A percentile compares a stretch with the other conserved stretches of the same genome.
Conservation (phyloP, 805 yeast species). For the Tetrapisispora namnaoensis region DNA sequence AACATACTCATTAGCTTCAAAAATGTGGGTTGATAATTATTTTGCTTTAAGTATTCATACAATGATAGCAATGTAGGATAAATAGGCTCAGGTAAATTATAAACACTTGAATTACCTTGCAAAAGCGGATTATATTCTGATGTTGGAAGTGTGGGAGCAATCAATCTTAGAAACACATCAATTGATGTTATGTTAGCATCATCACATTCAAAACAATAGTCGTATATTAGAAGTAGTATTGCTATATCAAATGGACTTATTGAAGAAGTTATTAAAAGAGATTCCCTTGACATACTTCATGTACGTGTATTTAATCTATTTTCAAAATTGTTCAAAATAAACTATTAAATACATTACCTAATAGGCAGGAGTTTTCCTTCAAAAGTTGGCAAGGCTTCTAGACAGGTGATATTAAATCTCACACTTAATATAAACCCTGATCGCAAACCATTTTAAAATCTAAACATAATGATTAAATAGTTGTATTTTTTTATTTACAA, state of each 20-base stretch:
- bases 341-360: background rate
- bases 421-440: too few species aligned
- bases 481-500: too few species aligned
- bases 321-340: background rate
- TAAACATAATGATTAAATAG: too few species aligned
- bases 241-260: constrained; percentile 23
- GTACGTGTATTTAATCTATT: background rate
- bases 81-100: constrained; percentile 11
- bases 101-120: constrained; percentile 4
- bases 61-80: constrained; percentile 11
- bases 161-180: constrained; percentile 10
- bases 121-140: constrained; percentile 13
- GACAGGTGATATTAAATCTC: background rate
- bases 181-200: constrained; percentile 4
- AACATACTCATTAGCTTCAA: constrained; percentile 1
- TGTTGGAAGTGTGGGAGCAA: constrained; percentile 14
- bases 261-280: constrained; percentile 2
- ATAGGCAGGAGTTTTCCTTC: too few species aligned
- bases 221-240: constrained; percentile 14
- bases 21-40: background rate
- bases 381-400: background rate
- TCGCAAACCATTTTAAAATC: too few species aligned
- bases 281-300: background rate
- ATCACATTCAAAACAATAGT: constrained; percentile 6
- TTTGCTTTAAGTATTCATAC: constrained; percentile 5